Evolutionary conservation across 164 flowering plant genomes (phyloP).

Genomic region (Berberis thunbergii): DNA sequence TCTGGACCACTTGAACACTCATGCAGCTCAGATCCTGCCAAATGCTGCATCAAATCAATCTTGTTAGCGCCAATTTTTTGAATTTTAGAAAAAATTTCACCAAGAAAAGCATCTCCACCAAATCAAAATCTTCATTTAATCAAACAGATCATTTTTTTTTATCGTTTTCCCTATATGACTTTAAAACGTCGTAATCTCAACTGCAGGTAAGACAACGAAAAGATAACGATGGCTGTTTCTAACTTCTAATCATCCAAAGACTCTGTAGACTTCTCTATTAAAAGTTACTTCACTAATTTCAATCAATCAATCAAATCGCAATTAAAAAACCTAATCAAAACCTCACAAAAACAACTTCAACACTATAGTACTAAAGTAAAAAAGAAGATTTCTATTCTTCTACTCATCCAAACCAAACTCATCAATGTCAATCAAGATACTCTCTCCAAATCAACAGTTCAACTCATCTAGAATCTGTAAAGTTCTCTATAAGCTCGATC

Average conservation of each 20-base stretch:
- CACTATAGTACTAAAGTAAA: background rate
- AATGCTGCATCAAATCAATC: conserved; percentile 40
- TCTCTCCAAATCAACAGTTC: too few species aligned
- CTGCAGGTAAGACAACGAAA: too few species aligned
- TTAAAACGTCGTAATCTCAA: background rate
- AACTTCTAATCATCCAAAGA: too few species aligned
- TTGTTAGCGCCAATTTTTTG: conserved; percentile 10
- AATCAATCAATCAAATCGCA: background rate
- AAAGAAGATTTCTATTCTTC: too few species aligned
- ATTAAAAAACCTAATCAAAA: background rate
- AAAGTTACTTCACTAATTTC: too few species aligned
- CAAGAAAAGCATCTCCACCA: background rate
- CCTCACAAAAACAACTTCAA: background rate
- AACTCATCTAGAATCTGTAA: too few species aligned
- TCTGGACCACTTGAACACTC: conserved; percentile 43
- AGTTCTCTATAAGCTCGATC: too few species aligned
- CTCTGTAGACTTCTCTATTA: too few species aligned
- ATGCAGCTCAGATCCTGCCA: conserved; percentile 31
- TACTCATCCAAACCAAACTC: background rate
- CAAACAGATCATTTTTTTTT: background rate
- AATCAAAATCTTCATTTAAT: background rate
- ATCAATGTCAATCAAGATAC: too few species aligned
- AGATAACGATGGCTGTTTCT: too few species aligned
- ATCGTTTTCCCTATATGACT: conserved; percentile 1
- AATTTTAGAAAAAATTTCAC: background rate